Percentiles rank a stretch among this genome's conserved stretches.
phyloP scores from a whole-genome alignment of 768 basidiomycete genomes.

The Candolleomyces efflorescens region DNA sequence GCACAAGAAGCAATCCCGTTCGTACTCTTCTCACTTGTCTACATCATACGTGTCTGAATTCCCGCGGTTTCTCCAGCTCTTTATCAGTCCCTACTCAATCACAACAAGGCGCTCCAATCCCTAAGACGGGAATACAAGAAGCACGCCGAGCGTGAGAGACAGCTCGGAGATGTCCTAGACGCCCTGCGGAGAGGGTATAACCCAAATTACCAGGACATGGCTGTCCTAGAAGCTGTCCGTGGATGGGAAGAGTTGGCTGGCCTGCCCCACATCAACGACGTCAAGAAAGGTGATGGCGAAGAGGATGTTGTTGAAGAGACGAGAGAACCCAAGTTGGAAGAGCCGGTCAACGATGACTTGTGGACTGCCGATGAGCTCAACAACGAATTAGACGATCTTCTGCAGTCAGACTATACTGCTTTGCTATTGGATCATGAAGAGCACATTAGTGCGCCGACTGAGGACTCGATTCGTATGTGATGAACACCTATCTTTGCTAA shows the following conservation, averaged over 20 bases:
- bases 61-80: slow-evolving; percentile 49
- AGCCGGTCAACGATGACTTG: slow-evolving; percentile 51
- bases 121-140: slow-evolving; percentile 69
- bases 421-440: slow-evolving; percentile 78
- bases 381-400: slow-evolving; percentile 49
- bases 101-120: slow-evolving; percentile 72
- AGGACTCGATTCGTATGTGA: slow-evolving; percentile 54
- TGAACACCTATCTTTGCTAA: background rate
- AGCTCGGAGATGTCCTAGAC: slow-evolving; percentile 79
- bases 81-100: slow-evolving; percentile 68
- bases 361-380: slow-evolving; percentile 62
- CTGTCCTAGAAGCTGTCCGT: slow-evolving; percentile 92
- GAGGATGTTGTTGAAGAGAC: slow-evolving; percentile 28
- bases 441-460: slow-evolving; percentile 46
- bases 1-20: slow-evolving; percentile 83
- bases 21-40: slow-evolving; percentile 19
- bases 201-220: slow-evolving; percentile 99
- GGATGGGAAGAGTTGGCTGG: slow-evolving; percentile 82
- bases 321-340: slow-evolving; percentile 34
- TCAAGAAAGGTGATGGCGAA: slow-evolving; percentile 39
- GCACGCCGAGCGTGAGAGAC: slow-evolving; percentile 69
- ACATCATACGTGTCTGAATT: background rate
- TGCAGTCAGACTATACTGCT: slow-evolving; percentile 66
- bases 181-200: slow-evolving; percentile 85
- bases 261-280: slow-evolving; percentile 69